Evolutionary conservation across 2,329 filamentous ascomycete genomes (phyloP), one percentile per base, ranked within the genome.

Genomic region (Apiospora kogelbergensis): DNA sequence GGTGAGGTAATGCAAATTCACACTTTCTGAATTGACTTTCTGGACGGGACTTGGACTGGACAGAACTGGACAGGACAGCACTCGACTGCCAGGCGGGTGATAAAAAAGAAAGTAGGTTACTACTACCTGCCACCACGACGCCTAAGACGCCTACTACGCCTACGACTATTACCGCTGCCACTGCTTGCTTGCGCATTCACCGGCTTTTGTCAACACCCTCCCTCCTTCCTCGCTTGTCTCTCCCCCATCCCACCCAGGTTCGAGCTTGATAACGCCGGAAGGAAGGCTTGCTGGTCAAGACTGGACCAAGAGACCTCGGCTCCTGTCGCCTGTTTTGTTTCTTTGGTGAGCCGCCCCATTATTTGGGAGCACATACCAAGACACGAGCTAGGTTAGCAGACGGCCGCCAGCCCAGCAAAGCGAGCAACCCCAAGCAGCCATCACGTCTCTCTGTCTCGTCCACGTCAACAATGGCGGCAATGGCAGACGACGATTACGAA

Each of bases 221-320:
- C 9, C 13, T 30, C 53, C 11, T 30, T 60, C 53, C 13, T n/a
- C n/a, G n/a, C n/a, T n/a, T n/a, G n/a, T 60, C 53, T n/a, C 37
- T 60, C 30, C 20, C 17, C 33, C 30, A 5, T 20, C 53, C 37
- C 30, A 37, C 53, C 10, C 4, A 26, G 20, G 30, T 60, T 60
- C 53, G n/a, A 37, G 53, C 53, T 60, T 60, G 17, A 37, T 17
- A 37, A 60, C 37, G 53, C 53, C 17, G 26, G 48, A n/a, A 60
- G n/a, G n/a, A n/a, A n/a, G n/a, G 53, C 53, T 60, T 60, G 53
- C 53, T 60, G 53, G 53, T 60, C 53, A 60, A 60, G 53, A 60
- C 53, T 37, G 53, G 33, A 20, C n/a, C 3, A 15, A 33, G 15
- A 60, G 20, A 11, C 53, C 53, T 60, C 53, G 26, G 53, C 26